phyloP scores from a whole-genome alignment of 176 grass and related monocot species.

The Oryza punctata region DNA sequence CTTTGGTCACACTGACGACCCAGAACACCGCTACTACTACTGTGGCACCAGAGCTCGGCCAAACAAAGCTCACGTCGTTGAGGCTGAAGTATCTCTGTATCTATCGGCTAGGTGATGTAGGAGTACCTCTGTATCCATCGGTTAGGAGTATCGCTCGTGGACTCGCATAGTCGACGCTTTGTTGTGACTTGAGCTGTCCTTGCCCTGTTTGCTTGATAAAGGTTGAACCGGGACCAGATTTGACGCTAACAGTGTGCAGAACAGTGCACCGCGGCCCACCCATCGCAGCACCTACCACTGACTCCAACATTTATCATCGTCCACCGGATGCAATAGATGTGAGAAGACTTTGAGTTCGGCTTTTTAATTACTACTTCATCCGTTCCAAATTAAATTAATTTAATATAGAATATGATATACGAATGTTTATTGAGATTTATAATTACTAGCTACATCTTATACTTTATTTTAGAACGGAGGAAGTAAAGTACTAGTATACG shows the following conservation, averaged over 20 bases:
- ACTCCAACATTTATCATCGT: background rate
- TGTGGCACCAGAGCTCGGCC: background rate
- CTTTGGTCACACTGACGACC: background rate
- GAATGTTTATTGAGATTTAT: too few species aligned
- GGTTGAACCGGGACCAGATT: conserved; percentile 33
- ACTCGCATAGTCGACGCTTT: conserved; percentile 1
- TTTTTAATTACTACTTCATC: too few species aligned
- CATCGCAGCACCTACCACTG: background rate
- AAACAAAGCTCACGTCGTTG: background rate
- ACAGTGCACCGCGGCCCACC: background rate
- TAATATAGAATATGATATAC: too few species aligned
- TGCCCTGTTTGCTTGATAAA: background rate
- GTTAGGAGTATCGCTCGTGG: background rate
- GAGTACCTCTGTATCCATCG: too few species aligned
- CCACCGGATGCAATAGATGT: background rate
- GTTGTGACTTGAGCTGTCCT: conserved; percentile 15
- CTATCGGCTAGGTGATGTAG: too few species aligned
- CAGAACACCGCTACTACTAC: background rate
- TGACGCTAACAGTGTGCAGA: background rate
- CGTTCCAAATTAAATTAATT: too few species aligned
- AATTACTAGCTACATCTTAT: too few species aligned
- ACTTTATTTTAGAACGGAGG: too few species aligned
- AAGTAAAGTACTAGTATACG: too few species aligned
- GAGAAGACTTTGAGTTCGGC: background rate
- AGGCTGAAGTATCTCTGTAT: background rate